Percentiles rank a stretch among this genome's conserved stretches.
Conservation (phyloP, 352 stramenopile species). For the Pythium insidiosum region DNA sequence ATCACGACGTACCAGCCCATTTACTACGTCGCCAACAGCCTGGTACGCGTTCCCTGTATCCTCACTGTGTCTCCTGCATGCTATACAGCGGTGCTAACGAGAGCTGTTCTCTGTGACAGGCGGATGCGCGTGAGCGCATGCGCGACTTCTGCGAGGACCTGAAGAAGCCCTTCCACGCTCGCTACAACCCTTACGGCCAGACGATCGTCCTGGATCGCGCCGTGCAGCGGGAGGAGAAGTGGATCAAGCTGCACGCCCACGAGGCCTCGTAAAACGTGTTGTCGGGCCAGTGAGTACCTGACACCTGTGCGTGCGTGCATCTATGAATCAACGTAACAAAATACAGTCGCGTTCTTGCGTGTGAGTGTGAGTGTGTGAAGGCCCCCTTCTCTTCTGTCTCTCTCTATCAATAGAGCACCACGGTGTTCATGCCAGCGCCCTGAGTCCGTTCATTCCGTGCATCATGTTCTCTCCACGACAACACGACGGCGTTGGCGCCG, state of each 20-base stretch:
- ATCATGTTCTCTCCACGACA: slow-evolving; percentile 27
- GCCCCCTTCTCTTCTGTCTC: no score
- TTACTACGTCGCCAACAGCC: slow-evolving; percentile 95
- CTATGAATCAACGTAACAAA: no score
- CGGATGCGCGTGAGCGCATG: slow-evolving; percentile 92
- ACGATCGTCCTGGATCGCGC: slow-evolving; percentile 75
- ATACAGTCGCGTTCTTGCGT: no score
- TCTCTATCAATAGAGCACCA: no score
- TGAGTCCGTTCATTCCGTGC: no score
- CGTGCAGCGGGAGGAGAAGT: slow-evolving; percentile 52
- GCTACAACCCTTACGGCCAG: slow-evolving; percentile 92
- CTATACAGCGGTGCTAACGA: no score
- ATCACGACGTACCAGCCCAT: slow-evolving; percentile 97
- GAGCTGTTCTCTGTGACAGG: slow-evolving; percentile 16
- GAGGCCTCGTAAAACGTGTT: no score
- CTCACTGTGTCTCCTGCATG: no score
- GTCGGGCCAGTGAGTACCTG: no score
- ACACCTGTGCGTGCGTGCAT: no score
- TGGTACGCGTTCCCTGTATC: slow-evolving; percentile 33
- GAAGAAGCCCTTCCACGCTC: slow-evolving; percentile 92
- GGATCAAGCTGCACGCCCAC: slow-evolving; percentile 24
- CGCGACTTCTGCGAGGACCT: slow-evolving; percentile 93
- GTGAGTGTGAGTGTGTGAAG: no score
- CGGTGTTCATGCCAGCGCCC: no score
- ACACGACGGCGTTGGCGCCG: slow-evolving; percentile 15